Percentiles rank a stretch among this genome's conserved stretches.
Conservation (phyloP, 371 early-diverging fungal species). For the Mucor racemosus region DNA sequence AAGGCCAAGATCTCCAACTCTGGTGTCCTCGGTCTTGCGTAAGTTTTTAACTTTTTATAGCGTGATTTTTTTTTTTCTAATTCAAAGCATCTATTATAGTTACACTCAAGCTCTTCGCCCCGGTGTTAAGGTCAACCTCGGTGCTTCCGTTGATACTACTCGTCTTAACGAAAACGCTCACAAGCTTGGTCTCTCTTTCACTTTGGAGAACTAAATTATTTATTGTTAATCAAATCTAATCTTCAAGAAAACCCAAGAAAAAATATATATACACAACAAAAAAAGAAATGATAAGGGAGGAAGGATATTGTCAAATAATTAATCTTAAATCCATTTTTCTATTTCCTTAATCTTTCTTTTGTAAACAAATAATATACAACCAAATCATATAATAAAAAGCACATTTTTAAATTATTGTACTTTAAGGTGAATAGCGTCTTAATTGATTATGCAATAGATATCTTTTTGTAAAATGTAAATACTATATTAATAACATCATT, state of each 20-base stretch:
- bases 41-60: slow-evolving; percentile 30
- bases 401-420: too few species aligned
- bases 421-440: too few species aligned
- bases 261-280: not conserved
- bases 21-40: slow-evolving; percentile 89
- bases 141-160: slow-evolving; percentile 91
- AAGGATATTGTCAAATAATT: slow-evolving; percentile 8
- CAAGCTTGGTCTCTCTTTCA: slow-evolving; percentile 92
- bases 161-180: slow-evolving; percentile 92
- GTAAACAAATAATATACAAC: slow-evolving; percentile 4
- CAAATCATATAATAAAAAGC: too few species aligned
- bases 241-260: not conserved
- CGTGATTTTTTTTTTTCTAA: not conserved
- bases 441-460: too few species aligned
- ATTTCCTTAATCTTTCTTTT: not conserved
- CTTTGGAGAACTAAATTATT: slow-evolving; percentile 78
- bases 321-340: not conserved
- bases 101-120: slow-evolving; percentile 93
- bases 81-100: slow-evolving; percentile 22
- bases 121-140: slow-evolving; percentile 94
- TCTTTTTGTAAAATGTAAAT: too few species aligned
- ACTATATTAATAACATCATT: too few species aligned
- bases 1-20: slow-evolving; percentile 97
- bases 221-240: not conserved
- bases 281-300: not conserved